Percentiles rank a stretch among this genome's conserved stretches.
phyloP scores from a whole-genome alignment of 306 rosid species.

The Luffa aegyptiaca region DNA sequence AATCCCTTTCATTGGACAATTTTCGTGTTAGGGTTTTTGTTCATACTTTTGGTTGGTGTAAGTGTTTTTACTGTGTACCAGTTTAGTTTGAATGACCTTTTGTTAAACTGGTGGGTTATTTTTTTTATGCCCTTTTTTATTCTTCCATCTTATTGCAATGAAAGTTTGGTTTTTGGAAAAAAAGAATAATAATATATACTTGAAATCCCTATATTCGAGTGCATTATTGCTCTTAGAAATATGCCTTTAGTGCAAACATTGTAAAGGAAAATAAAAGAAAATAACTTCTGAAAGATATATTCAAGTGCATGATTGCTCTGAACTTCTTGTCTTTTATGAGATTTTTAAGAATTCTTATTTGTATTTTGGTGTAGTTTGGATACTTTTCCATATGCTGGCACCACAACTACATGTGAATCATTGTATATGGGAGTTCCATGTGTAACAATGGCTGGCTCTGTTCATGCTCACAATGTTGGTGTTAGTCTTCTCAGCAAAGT shows the following conservation, averaged over 20 bases:
- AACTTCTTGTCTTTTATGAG: not conserved
- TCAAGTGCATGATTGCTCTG: too few relatives aligned
- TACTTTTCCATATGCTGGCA: constrained; percentile 98
- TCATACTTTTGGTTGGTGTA: not conserved
- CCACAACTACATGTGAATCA: constrained; percentile 95
- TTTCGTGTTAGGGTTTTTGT: not conserved
- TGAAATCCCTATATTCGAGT: too few relatives aligned
- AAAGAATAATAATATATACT: too few relatives aligned
- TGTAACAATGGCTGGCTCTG: constrained; percentile 94
- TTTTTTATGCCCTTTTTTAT: too few relatives aligned
- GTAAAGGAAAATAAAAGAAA: too few relatives aligned
- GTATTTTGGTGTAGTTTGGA: constrained; percentile 59
- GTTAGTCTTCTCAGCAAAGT: constrained; percentile 94
- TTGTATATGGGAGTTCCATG: constrained; percentile 99
- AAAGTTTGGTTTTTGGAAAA: too few relatives aligned
- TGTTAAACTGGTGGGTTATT: not conserved
- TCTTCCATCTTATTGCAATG: too few relatives aligned
- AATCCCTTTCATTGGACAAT: not conserved
- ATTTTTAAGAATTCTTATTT: not conserved
- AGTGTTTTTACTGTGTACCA: not conserved
- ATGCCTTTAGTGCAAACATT: too few relatives aligned
- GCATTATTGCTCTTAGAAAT: too few relatives aligned
- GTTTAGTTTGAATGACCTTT: not conserved
- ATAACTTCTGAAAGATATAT: too few relatives aligned
- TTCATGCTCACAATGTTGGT: constrained; percentile 97